phyloP scores from a whole-genome alignment of 108 stramenopile genomes.

The Cyclotella choctawhatcheeana region DNA sequence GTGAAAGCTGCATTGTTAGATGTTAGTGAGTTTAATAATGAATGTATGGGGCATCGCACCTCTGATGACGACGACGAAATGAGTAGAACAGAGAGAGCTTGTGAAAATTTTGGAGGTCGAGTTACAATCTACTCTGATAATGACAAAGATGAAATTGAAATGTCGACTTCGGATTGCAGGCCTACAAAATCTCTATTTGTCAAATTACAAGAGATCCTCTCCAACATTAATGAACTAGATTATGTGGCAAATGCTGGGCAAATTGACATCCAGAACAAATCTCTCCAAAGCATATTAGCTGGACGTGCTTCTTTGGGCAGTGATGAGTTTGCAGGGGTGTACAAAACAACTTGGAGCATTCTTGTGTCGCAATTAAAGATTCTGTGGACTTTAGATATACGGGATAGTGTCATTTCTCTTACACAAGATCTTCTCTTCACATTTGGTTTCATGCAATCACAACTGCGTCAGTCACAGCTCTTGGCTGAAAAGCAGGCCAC shows the following conservation, averaged over 20 bases:
- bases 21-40: slow-evolving; percentile 38
- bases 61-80: slow-evolving; percentile 16
- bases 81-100: slow-evolving; percentile 15
- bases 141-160: neutral
- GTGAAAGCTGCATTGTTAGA: slow-evolving; percentile 54
- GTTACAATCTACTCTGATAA: neutral
- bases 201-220: slow-evolving; percentile 34
- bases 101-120: slow-evolving; percentile 19
- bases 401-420: slow-evolving; percentile 52
- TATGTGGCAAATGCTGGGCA: slow-evolving; percentile 47
- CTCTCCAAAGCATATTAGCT: slow-evolving; percentile 43
- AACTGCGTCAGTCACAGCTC: slow-evolving; percentile 44
- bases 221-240: slow-evolving; percentile 50
- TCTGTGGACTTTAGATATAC: slow-evolving; percentile 60
- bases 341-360: slow-evolving; percentile 58
- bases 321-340: slow-evolving; percentile 29
- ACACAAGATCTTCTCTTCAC: slow-evolving; percentile 53
- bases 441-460: slow-evolving; percentile 53
- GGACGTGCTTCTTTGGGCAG: slow-evolving; percentile 12
- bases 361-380: slow-evolving; percentile 49
- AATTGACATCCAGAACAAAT: slow-evolving; percentile 54
- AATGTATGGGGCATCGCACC: slow-evolving; percentile 10
- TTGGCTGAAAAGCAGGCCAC: slow-evolving; percentile 16
- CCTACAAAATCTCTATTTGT: slow-evolving; percentile 26
- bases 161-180: neutral